These are phyloP conservation scores for Casuarina glauca DNA, from an alignment of 306 rosid genomes.

Conservation along the genomic window DNA sequence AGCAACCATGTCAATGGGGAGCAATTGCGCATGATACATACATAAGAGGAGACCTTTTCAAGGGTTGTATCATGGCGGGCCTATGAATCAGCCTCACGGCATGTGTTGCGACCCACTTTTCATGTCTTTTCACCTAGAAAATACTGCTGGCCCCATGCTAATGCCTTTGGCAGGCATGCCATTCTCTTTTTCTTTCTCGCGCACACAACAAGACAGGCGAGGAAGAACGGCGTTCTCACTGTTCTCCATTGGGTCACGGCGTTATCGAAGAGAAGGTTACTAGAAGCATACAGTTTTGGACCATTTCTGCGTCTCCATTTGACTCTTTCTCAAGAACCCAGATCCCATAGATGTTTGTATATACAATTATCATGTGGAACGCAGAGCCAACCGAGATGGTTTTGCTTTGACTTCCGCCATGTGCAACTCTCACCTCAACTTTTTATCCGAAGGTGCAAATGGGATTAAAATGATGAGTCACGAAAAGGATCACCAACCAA, in stretches of 20 bases:
- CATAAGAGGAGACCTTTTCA: background rate
- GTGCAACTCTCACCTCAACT: constrained; percentile 16
- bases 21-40: background rate
- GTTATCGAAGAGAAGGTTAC: constrained; percentile 13
- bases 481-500: background rate
- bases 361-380: background rate
- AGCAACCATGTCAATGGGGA: background rate
- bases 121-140: background rate
- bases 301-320: constrained; percentile 30
- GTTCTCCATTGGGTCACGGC: constrained; percentile 32
- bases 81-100: background rate
- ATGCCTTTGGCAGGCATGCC: background rate
- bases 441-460: constrained; percentile 12
- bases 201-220: background rate
- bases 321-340: constrained; percentile 21
- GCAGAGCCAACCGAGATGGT: constrained; percentile 13
- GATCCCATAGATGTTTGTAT: background rate
- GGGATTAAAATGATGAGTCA: constrained; percentile 24
- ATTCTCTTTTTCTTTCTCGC: background rate
- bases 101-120: background rate
- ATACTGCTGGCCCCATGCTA: background rate
- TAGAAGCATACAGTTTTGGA: constrained; percentile 14
- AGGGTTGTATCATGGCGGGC: background rate
- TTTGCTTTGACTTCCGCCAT: constrained; percentile 29
- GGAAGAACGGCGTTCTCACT: constrained; percentile 22